These are phyloP conservation scores for Mortierella antarctica DNA, from an alignment of 192 early-diverging fungal species.

Conservation along the genomic window DNA sequence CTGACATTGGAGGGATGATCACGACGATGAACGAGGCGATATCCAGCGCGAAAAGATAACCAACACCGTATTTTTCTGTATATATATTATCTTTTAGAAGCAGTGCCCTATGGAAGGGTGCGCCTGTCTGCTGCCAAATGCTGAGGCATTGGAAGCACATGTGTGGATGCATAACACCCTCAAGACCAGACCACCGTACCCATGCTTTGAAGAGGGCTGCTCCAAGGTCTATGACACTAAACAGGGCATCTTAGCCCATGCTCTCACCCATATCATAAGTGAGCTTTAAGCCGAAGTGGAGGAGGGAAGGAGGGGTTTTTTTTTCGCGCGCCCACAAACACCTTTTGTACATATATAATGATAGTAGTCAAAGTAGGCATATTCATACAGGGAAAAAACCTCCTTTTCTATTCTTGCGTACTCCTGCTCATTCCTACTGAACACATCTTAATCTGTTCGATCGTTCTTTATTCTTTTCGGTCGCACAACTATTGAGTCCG, in stretches of 20 bases:
- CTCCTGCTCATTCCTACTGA: not conserved
- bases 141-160: slow-evolving; percentile 37
- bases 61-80: not conserved
- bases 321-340: too few species aligned
- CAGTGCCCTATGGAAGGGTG: slow-evolving; percentile 45
- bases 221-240: slow-evolving; percentile 49
- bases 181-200: slow-evolving; percentile 49
- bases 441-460: not conserved
- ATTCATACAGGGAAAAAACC: too few species aligned
- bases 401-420: not conserved
- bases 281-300: not conserved
- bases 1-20: too few species aligned
- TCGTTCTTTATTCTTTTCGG: not conserved
- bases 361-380: too few species aligned
- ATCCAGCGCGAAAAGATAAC: not conserved
- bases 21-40: too few species aligned
- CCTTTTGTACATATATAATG: too few species aligned
- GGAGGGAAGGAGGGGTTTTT: too few species aligned
- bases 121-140: slow-evolving; percentile 30
- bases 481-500: not conserved
- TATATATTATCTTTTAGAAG: slow-evolving; percentile 24
- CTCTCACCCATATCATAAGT: slow-evolving; percentile 35
- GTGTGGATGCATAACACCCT: slow-evolving; percentile 51
- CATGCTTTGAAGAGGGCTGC: slow-evolving; percentile 50
- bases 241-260: slow-evolving; percentile 32